Conservation (phyloP, 2,329 filamentous ascomycete species). For the Fusarium scirpi region DNA sequence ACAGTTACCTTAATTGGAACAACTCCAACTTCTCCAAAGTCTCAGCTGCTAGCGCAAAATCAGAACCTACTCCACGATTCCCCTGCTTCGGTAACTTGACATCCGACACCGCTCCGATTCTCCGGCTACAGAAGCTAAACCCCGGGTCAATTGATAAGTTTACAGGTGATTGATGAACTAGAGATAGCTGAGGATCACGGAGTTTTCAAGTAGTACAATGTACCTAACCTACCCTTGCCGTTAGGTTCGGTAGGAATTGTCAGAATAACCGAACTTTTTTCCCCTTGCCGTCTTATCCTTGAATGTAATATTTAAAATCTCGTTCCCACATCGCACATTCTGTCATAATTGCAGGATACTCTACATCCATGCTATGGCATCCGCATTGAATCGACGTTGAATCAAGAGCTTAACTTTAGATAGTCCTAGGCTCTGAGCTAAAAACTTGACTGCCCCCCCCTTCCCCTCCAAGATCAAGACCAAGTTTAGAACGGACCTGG, state of each 20-base stretch:
- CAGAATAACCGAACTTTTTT: not conserved
- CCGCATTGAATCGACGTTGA: constrained; percentile 8
- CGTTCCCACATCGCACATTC: constrained; percentile 15
- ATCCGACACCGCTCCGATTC: constrained; percentile 30
- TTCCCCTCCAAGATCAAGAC: not conserved
- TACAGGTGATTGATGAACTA: constrained; percentile 1
- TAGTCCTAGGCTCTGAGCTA: constrained; percentile 22
- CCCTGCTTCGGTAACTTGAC: constrained; percentile 26
- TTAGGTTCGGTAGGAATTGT: constrained; percentile 20
- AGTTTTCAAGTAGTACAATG: constrained; percentile 16
- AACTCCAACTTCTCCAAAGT: constrained; percentile 26
- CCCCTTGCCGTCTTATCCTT: constrained; percentile 4
- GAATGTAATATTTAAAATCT: not conserved
- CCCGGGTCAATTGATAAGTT: constrained; percentile 23
- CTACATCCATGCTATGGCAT: constrained; percentile 13
- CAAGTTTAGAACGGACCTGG: constrained; percentile 7
- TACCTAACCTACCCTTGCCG: constrained; percentile 17
- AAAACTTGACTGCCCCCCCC: constrained; percentile 9
- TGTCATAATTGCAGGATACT: not conserved
- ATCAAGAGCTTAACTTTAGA: constrained; percentile 32
- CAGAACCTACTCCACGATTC: constrained; percentile 15
- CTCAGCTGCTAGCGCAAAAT: constrained; percentile 22
- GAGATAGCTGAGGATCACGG: constrained; percentile 29
- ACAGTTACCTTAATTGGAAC: not conserved
- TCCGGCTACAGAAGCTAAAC: constrained; percentile 31